phyloP scores from a whole-genome alignment of 306 rosid species.

The Morella rubra region DNA sequence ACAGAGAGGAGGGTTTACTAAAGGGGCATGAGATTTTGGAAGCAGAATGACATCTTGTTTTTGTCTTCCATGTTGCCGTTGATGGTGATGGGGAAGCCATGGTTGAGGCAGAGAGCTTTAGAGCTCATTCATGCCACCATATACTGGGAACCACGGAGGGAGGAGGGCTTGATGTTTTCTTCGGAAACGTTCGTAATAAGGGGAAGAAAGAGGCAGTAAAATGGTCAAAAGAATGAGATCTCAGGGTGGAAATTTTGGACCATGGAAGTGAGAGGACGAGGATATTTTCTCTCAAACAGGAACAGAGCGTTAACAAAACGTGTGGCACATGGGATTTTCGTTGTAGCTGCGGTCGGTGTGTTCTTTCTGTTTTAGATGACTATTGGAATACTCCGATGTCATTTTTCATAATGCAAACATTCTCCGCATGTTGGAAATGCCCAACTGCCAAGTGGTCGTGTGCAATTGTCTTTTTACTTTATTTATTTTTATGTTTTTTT shows the following conservation, averaged over 20 bases:
- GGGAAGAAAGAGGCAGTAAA: not conserved
- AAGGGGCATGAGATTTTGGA: conserved; percentile 7
- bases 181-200: not conserved
- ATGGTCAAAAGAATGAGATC: too few species aligned
- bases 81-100: conserved; percentile 39
- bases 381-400: not conserved
- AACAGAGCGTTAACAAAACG: conserved; percentile 1
- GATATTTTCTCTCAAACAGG: not conserved
- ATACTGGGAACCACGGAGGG: not conserved
- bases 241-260: not conserved
- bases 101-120: conserved; percentile 8
- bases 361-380: not conserved
- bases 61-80: conserved; percentile 16
- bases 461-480: too few species aligned
- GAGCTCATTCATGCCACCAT: not conserved
- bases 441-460: too few species aligned
- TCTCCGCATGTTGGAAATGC: not conserved
- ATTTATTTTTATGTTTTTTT: too few species aligned
- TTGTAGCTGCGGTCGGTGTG: not conserved
- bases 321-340: conserved; percentile 26
- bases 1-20: conserved; percentile 12
- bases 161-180: not conserved
- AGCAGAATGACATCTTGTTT: conserved; percentile 6
- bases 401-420: not conserved
- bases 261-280: not conserved